Conservation (phyloP, 2,329 filamentous ascomycete genomes). For the Fusarium longipes region DNA sequence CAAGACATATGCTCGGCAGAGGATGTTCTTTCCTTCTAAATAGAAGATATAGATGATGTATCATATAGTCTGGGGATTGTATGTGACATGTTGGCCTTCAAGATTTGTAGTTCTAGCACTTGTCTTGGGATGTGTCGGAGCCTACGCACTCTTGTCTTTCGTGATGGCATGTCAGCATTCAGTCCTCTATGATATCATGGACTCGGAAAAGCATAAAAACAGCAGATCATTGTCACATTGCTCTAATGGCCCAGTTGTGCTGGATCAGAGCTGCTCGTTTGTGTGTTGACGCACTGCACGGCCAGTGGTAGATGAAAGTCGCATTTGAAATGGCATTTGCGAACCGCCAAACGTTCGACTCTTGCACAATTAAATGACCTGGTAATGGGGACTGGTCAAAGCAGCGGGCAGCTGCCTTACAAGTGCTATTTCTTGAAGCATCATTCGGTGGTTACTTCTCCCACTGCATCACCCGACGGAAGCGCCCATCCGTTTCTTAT, state of each 20-base stretch:
- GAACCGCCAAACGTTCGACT: neutral
- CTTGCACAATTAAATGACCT: neutral
- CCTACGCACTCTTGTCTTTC: no score
- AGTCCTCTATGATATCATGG: no score
- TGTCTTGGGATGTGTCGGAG: no score
- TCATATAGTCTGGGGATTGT: no score
- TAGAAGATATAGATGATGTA: no score
- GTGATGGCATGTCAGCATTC: no score
- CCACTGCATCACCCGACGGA: neutral
- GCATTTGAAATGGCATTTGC: neutral
- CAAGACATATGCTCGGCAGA: constrained; percentile 49
- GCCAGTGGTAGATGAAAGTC: neutral
- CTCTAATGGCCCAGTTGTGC: neutral
- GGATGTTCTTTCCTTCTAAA: constrained; percentile 11
- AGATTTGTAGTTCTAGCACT: no score
- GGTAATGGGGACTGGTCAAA: neutral
- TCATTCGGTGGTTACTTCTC: neutral
- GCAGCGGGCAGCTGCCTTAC: neutral
- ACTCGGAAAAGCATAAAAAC: no score
- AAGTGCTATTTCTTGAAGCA: neutral
- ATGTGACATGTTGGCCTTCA: no score
- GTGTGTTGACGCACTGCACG: neutral
- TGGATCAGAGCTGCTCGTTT: neutral
- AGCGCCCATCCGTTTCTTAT: neutral
- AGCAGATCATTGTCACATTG: no score